Conservation (phyloP, 352 stramenopile genomes). For the Globisporangium recalcitrans region DNA sequence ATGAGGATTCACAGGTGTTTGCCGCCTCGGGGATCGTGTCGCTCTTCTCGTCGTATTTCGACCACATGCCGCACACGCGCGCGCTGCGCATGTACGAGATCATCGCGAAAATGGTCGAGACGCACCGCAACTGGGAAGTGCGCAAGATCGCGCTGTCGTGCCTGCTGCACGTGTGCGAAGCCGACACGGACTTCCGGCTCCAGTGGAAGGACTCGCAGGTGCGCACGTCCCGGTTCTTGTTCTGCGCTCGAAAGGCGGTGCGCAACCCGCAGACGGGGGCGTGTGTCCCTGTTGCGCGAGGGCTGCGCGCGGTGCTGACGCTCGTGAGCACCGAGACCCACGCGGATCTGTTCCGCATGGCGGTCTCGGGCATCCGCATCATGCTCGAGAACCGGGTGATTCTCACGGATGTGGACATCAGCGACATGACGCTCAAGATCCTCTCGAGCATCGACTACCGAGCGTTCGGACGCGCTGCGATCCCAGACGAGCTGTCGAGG, state of each 20-base stretch:
- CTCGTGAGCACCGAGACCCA: conserved; percentile 73
- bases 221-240: conserved; percentile 76
- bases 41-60: conserved; percentile 75
- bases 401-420: conserved; percentile 81
- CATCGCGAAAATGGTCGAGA: conserved; percentile 58
- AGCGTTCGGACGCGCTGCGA: conserved; percentile 71
- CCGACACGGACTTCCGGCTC: conserved; percentile 52
- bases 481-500: conserved; percentile 48
- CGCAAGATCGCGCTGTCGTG: conserved; percentile 59
- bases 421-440: conserved; percentile 70
- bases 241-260: conserved; percentile 32
- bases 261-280: conserved; percentile 37
- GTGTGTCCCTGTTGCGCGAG: conserved; percentile 55
- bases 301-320: conserved; percentile 60
- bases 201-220: conserved; percentile 60
- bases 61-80: conserved; percentile 64
- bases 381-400: conserved; percentile 84
- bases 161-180: conserved; percentile 66
- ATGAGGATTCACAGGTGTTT: conserved; percentile 62
- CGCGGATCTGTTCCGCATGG: conserved; percentile 65
- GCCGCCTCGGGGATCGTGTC: conserved; percentile 56
- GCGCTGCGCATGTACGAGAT: conserved; percentile 80
- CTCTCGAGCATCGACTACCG: conserved; percentile 80
- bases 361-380: conserved; percentile 52
- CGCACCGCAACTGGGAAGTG: conserved; percentile 56